Base-by-base conservation (phyloP, 2,329 filamentous ascomycete genomes). In the Cercospora janseana region DNA sequence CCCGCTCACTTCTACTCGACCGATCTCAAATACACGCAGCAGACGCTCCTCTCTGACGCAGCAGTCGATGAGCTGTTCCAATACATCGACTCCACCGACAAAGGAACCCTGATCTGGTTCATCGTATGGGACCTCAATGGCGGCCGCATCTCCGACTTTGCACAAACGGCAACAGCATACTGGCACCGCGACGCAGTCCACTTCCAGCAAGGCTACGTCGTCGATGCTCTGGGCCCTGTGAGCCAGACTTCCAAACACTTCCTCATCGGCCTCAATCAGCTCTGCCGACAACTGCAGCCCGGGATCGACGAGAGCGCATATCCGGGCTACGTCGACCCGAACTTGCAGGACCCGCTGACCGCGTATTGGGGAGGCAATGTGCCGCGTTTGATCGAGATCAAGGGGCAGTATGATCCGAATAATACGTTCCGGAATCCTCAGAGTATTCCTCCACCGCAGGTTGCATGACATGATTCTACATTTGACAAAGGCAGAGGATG, bases 331-430 rank as follows among this genome's bases (percentile, higher is more conserved):
- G 49, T 61, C 6, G 62, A 64, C 37, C 56, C 62, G 46, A 63
- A 63, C 24, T 58, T 69, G 44, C 58, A 59, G 3, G 61, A 65
- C n/a, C 56, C 57, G 31, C 56, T 60, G 12, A 63, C 63, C 44
- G 57, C 55, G 27, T 70, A 68, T 41, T 63, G 61, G 13, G 60
- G 58, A n/a, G 50, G 51, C 3, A 68, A 68, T 49, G 29, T 69
- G 20, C 44, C 54, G 42, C 58, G 50, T 34, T 32, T 70, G 44
- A 56, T 66, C 45, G 15, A 43, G 31, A 60, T 69, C 35, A 65
- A 67, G 32, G 43, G 49, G 2, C 61, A 63, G 49, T 68, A 67
- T 27, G 67, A 70, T 45, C 64, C 63, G 2, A 46, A 55, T 1
- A 60, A 56, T 21, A 50, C 65, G 1, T 68, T 65, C 15, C 49